Evolutionary conservation across 495 filamentous ascomycete genomes (phyloP), one percentile per base, ranked within the genome.

Genomic region (Neurospora sublineolata): DNA sequence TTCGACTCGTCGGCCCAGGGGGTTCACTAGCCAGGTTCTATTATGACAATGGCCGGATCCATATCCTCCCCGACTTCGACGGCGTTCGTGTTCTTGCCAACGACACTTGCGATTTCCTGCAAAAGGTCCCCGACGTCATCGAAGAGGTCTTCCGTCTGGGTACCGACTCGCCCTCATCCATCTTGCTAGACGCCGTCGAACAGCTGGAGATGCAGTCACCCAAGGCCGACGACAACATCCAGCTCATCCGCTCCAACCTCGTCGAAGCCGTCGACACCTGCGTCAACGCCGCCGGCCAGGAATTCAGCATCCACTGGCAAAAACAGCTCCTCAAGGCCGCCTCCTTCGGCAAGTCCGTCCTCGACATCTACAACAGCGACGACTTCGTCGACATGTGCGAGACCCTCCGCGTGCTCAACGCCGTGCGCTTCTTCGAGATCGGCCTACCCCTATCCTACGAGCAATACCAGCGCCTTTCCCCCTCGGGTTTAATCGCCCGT

Each of bases 311-410:
- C 3, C 89, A 94, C 75, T 96, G 94, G 93, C 95, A 99, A 78
- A 99, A 98, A 76, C 91, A 95, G 73, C 84, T 99, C 4, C 85
- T 99, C 18, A 97, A 96, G 79, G 95, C 96, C 5, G 95, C 95
- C 0, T 97, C 93, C 0, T 97, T 97, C 79, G 95, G 95, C 14
- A 99, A 99, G 79, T 98, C 95, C 0, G 94, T 97, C 0, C 86
- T 97, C 3, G 95, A 97, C 75, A 88, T 98, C 37, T 99, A 98
- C 81, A 96, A 92, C 80, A 96, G 92, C 77, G 95, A 99, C 74
- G 94, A 98, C 71, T 99, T 98, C 79, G 96, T 99, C 37, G 94
- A 97, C 71, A 97, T 97, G 93, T 97, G 93, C 74, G 95, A 99
- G 80, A 94, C 91, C 12, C 82, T 98, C 20, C 90, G 95, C 67